phyloP scores from a whole-genome alignment of 352 stramenopile species.

The Globisporangium parvum region DNA sequence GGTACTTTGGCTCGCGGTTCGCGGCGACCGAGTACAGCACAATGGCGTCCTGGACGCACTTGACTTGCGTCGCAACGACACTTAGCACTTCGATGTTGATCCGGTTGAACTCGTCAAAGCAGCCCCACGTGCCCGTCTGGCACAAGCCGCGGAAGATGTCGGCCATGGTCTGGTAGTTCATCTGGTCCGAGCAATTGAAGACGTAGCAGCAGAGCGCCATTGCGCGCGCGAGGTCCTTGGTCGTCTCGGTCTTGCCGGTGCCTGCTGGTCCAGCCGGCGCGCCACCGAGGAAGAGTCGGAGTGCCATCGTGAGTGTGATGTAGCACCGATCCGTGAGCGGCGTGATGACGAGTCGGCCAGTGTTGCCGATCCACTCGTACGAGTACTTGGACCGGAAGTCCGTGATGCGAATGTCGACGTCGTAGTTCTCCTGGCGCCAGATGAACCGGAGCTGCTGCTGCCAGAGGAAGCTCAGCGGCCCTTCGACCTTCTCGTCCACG shows the following conservation, averaged over 20 bases:
- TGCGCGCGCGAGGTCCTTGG: conserved; percentile 77
- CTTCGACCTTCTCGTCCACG: conserved; percentile 86
- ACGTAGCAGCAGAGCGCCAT: conserved; percentile 87
- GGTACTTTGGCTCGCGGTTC: conserved; percentile 95
- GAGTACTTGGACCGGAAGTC: conserved; percentile 94
- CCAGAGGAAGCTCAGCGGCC: conserved; percentile 83
- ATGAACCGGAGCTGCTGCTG: conserved; percentile 87
- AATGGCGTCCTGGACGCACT: conserved; percentile 83
- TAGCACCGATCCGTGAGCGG: conserved; percentile 96
- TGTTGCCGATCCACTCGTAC: conserved; percentile 88
- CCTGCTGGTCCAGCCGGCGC: conserved; percentile 90
- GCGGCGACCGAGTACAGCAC: conserved; percentile 86
- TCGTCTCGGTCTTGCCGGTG: conserved; percentile 89
- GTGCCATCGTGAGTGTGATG: conserved; percentile 95
- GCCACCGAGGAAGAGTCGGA: conserved; percentile 94
- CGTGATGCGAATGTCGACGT: conserved; percentile 95
- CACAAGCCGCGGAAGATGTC: conserved; percentile 85
- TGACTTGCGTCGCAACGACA: conserved; percentile 82
- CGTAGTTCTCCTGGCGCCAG: conserved; percentile 90
- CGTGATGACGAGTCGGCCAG: conserved; percentile 92
- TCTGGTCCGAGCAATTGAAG: conserved; percentile 88
- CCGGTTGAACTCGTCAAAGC: conserved; percentile 87
- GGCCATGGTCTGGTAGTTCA: conserved; percentile 89
- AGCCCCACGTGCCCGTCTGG: conserved; percentile 84
- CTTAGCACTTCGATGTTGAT: conserved; percentile 88